Evolutionary conservation across 768 basidiomycete species (phyloP), one percentile per base, ranked within the genome.

Genomic region (Boletus rufocinnamomeus): DNA sequence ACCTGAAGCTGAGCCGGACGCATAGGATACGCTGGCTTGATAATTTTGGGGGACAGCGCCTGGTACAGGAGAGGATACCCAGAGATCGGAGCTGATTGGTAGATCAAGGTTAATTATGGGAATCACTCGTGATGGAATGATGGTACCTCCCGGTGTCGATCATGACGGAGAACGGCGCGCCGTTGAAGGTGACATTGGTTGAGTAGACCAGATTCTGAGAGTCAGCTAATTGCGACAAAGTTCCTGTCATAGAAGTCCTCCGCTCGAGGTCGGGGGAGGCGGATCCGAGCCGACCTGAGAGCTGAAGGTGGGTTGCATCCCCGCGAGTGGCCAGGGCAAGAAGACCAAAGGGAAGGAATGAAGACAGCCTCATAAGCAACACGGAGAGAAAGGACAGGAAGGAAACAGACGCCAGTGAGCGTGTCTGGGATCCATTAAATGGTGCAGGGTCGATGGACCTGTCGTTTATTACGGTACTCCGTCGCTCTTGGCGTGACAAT

Each of bases 11-110:
- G 69, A 68, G 34, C 84, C 84, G 17, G 82, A 75, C 17, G 84
- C 86, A 72, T 88, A 88, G 8, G 70, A 65, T 21, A 87, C 78
- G 17, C 65, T 66, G 21, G 77, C 69, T 9, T 71, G 72, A 50
- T 66, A 69, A 3, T 76, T 78, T 38, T 81, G 77, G 27, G 71
- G 62, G 19, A 62, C 74, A 35, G 77, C 78, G 38, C 68, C 68
- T 13, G 73, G 71, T 8, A 85, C 78, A 52, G 57, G 57, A 32
- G 78, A 77, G 11, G 80, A 78, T 6, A 88, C 80, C 81, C 83
- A 87, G 9, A 88, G 70, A 66, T 89, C 88, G 17, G 87, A 86
- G 59, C 87, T 89, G 50, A 40, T 38, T 19, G 19, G n/a, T 2
- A 7, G 30, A n/a, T 35, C 14, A 28, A 37, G 23, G 30, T 38